These are phyloP conservation scores for Ceratobasidium theobromae DNA, from an alignment of 1,284 basidiomycete genomes.

Conservation along the genomic window DNA sequence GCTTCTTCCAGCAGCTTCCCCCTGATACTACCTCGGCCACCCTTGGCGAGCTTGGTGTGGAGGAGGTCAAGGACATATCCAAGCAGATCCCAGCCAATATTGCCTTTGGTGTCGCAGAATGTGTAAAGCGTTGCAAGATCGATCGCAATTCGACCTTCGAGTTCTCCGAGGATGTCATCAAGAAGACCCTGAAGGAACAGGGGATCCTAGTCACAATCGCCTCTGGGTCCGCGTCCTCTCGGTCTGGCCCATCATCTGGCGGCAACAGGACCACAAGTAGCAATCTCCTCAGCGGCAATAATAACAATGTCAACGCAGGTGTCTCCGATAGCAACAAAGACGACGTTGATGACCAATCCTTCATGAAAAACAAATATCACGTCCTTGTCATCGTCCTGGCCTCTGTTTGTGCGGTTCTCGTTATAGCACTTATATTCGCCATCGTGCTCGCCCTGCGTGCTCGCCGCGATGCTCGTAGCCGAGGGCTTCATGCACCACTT, in stretches of 20 bases:
- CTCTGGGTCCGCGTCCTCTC: conserved; percentile 19
- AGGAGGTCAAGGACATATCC: conserved; percentile 20
- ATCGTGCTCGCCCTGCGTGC: conserved; percentile 23
- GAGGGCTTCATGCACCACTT: not conserved
- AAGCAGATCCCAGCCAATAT: conserved; percentile 24
- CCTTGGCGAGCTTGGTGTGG: conserved; percentile 19
- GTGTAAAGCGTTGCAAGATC: conserved; percentile 23
- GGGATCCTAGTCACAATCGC: conserved; percentile 9
- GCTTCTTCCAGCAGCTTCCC: conserved; percentile 29
- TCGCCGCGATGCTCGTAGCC: conserved; percentile 13
- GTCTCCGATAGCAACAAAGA: not conserved
- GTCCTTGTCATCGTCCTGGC: conserved; percentile 25
- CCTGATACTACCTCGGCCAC: conserved; percentile 26
- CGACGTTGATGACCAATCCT: conserved; percentile 1
- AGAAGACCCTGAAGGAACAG: conserved; percentile 13
- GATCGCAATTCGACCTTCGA: conserved; percentile 26
- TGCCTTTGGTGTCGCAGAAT: conserved; percentile 22
- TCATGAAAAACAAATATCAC: conserved; percentile 24
- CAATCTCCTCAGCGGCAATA: conserved; percentile 3
- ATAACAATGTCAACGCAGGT: too few species aligned
- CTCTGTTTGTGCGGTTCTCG: conserved; percentile 7
- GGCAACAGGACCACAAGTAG: not conserved
- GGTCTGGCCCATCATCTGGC: not conserved
- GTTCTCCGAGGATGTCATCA: conserved; percentile 6
- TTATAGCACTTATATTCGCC: conserved; percentile 14